These are phyloP conservation scores for Russula ochroleuca DNA, from an alignment of 768 basidiomycete genomes.

Conservation along the genomic window DNA sequence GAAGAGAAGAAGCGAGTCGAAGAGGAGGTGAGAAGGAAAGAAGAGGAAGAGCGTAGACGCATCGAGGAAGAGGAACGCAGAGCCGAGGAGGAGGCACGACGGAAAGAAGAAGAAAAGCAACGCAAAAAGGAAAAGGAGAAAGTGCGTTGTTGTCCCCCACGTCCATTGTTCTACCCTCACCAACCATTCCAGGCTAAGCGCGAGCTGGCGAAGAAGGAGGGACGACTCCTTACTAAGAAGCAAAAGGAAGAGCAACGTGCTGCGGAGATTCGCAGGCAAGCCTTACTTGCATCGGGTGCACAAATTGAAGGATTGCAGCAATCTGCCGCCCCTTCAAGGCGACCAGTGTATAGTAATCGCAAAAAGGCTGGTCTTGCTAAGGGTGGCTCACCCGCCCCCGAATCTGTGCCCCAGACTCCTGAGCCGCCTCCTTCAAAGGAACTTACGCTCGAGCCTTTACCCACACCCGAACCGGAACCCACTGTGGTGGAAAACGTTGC, in stretches of 20 bases:
- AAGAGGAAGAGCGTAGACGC: conserved; percentile 73
- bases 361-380: conserved; percentile 68
- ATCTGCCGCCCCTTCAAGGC: conserved; percentile 51
- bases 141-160: conserved; percentile 38
- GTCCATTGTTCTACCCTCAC: conserved; percentile 11
- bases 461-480: conserved; percentile 26
- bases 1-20: conserved; percentile 86
- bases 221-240: conserved; percentile 91
- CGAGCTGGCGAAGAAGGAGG: conserved; percentile 90
- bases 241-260: conserved; percentile 91
- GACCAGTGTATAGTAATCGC: conserved; percentile 75
- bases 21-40: conserved; percentile 68
- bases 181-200: conserved; percentile 62
- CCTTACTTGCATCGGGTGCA: conserved; percentile 83
- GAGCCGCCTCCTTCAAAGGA: conserved; percentile 24
- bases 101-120: conserved; percentile 79
- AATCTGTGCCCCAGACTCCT: conserved; percentile 44
- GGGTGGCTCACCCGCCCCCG: conserved; percentile 50
- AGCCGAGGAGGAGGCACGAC: conserved; percentile 70
- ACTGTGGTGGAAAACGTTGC: conserved; percentile 34
- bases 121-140: conserved; percentile 87
- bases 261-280: conserved; percentile 87
- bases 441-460: conserved; percentile 28
- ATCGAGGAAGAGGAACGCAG: conserved; percentile 87
- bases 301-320: conserved; percentile 87